phyloP scores from a whole-genome alignment of 2,329 filamentous ascomycete genomes.

The Simplicillium sp. region DNA sequence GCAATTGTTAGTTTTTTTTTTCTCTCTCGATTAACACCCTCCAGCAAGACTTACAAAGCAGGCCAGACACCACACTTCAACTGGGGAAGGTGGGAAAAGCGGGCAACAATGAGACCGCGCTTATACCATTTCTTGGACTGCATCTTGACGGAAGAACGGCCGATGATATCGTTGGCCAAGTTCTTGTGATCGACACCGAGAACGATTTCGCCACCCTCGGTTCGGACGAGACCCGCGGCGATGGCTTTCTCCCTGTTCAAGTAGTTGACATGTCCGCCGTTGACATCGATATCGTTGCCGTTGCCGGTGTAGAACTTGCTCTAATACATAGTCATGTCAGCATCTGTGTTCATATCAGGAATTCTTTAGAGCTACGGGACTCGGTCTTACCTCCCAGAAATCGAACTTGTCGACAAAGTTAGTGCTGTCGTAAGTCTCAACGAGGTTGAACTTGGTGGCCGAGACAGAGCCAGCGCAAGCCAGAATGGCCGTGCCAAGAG shows the following conservation, averaged over 20 bases:
- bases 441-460: background rate
- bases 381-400: slow-evolving; percentile 15
- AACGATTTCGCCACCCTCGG: slow-evolving; percentile 19
- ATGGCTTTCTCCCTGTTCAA: slow-evolving; percentile 19
- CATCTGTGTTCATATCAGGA: background rate
- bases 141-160: slow-evolving; percentile 51
- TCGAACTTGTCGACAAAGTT: slow-evolving; percentile 37
- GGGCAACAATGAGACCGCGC: slow-evolving; percentile 57
- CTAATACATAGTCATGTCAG: background rate
- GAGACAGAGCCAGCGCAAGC: slow-evolving; percentile 17
- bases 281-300: slow-evolving; percentile 41
- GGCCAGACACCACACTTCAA: slow-evolving; percentile 61
- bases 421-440: slow-evolving; percentile 17
- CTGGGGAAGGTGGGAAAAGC: slow-evolving; percentile 58
- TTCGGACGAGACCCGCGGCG: slow-evolving; percentile 20
- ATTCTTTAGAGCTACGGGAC: background rate
- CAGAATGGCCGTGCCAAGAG: slow-evolving; percentile 27
- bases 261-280: slow-evolving; percentile 56
- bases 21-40: too few relatives aligned
- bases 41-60: slow-evolving; percentile 37
- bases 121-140: slow-evolving; percentile 51
- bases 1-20: background rate
- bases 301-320: slow-evolving; percentile 14
- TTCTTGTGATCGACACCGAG: slow-evolving; percentile 23
- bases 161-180: slow-evolving; percentile 13